Evolutionary conservation across 202 grass and related monocot species (phyloP).

Genomic region (Cymbopogon flexuosus): DNA sequence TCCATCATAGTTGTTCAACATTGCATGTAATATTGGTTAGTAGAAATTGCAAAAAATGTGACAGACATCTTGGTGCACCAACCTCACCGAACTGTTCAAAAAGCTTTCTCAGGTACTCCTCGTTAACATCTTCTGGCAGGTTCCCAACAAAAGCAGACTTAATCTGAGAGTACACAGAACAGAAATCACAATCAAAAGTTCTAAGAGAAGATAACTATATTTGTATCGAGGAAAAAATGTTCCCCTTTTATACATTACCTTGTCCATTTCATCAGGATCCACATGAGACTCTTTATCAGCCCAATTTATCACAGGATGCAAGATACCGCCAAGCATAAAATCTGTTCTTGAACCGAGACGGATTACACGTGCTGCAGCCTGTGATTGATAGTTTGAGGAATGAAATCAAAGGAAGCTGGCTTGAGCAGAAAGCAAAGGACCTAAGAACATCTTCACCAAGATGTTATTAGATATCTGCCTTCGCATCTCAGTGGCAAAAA

Average conservation of each 20-base stretch:
- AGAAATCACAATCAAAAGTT: constrained; percentile 21
- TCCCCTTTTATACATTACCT: constrained; percentile 46
- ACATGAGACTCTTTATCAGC: constrained; percentile 60
- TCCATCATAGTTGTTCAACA: constrained; percentile 21
- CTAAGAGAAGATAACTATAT: constrained; percentile 17
- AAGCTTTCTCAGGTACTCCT: constrained; percentile 60
- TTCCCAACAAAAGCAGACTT: constrained; percentile 83
- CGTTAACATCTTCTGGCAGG: constrained; percentile 56
- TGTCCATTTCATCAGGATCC: constrained; percentile 57
- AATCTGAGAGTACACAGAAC: constrained; percentile 42
- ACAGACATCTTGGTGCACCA: background rate
- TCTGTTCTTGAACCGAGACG: constrained; percentile 64
- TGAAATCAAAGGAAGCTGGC: constrained; percentile 52
- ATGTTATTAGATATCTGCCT: constrained; percentile 43
- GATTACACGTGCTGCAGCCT: constrained; percentile 69
- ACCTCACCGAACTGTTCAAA: constrained; percentile 76
- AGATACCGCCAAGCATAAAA: constrained; percentile 66
- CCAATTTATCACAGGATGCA: constrained; percentile 80
- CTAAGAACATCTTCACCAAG: constrained; percentile 35
- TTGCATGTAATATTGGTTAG: constrained; percentile 18
- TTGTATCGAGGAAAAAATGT: constrained; percentile 22
- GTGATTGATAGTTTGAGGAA: constrained; percentile 67
- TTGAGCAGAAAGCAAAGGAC: constrained; percentile 41
- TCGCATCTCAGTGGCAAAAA: constrained; percentile 20
- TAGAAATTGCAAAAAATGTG: constrained; percentile 23